Conservation (phyloP, 2,329 filamentous ascomycete genomes). For the Trichoderma afroharzianum region DNA sequence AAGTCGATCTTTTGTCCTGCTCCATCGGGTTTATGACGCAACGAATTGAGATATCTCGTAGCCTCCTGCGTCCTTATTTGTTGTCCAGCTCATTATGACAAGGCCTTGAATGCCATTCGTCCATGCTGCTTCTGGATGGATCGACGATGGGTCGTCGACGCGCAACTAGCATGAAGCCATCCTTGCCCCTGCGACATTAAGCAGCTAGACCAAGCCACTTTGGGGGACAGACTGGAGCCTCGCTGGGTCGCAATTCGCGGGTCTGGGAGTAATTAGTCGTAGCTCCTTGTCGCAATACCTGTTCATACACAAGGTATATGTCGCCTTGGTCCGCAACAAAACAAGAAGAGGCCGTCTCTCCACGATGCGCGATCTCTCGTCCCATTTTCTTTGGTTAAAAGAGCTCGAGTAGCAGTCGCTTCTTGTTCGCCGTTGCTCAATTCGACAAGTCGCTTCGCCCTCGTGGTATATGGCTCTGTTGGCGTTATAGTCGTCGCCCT, state of each 20-base stretch:
- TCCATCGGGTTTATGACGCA: constrained; percentile 11
- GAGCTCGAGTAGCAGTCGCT: neutral
- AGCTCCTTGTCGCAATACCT: constrained; percentile 16
- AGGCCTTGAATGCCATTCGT: constrained; percentile 7
- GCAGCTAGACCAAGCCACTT: constrained; percentile 12
- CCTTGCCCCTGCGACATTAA: constrained; percentile 16
- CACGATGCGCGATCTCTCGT: constrained; percentile 14
- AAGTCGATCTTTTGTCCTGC: constrained; percentile 10
- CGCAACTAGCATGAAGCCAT: constrained; percentile 12
- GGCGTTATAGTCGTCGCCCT: constrained; percentile 8
- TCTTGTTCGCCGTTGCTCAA: neutral
- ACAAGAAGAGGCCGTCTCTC: constrained; percentile 8
- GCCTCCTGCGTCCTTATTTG: neutral
- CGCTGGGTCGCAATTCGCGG: constrained; percentile 16
- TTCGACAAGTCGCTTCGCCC: constrained; percentile 3
- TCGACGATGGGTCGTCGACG: constrained; percentile 15
- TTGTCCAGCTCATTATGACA: neutral
- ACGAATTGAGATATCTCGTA: neutral
- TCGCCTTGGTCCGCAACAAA: constrained; percentile 8
- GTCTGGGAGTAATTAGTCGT: constrained; percentile 16
- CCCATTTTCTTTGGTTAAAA: constrained; percentile 2
- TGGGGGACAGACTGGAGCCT: constrained; percentile 3
- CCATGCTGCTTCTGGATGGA: constrained; percentile 10
- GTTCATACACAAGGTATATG: constrained; percentile 1
- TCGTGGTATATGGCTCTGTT: constrained; percentile 1